Percentiles rank a stretch among this genome's conserved stretches.
Conservation (phyloP, 192 early-diverging fungal species). For the Spinellus fusiger region DNA sequence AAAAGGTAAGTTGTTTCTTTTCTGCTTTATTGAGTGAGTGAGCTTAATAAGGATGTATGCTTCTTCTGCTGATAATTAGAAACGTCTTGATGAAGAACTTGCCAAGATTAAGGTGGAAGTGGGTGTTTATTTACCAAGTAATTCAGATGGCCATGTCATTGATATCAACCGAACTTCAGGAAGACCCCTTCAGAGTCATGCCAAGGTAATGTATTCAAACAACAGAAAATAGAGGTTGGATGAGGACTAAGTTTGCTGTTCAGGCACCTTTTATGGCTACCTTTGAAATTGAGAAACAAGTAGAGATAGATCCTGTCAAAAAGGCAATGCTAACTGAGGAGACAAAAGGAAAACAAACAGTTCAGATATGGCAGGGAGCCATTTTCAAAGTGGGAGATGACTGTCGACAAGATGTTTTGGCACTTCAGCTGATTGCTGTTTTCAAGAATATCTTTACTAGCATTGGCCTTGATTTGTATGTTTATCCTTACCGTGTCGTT, state of each 20-base stretch:
- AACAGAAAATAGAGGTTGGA: not conserved
- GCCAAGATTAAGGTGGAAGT: constrained; percentile 89
- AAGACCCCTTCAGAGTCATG: constrained; percentile 91
- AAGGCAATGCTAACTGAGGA: constrained; percentile 35
- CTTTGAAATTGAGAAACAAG: constrained; percentile 75
- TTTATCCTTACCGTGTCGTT: constrained; percentile 95
- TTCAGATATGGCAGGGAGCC: constrained; percentile 70
- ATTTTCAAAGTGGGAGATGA: constrained; percentile 99
- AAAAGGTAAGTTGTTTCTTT: constrained; percentile 48
- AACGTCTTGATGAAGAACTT: constrained; percentile 98
- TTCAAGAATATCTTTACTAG: constrained; percentile 95
- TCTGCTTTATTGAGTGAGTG: not conserved
- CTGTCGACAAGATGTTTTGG: constrained; percentile 97
- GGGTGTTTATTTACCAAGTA: constrained; percentile 96
- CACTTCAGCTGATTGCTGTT: constrained; percentile 93
- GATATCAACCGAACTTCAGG: constrained; percentile 95
- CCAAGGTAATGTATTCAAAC: constrained; percentile 56
- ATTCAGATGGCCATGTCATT: constrained; percentile 90
- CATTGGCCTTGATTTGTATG: constrained; percentile 89
- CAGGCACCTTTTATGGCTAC: constrained; percentile 98
- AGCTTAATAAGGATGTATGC: not conserved
- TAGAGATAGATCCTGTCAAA: constrained; percentile 52
- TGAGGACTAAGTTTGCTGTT: not conserved
- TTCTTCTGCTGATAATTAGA: constrained; percentile 27
- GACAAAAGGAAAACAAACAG: constrained; percentile 33